phyloP scores from a whole-genome alignment of 208 protist genomes.

The Histomonas meleagridis region DNA sequence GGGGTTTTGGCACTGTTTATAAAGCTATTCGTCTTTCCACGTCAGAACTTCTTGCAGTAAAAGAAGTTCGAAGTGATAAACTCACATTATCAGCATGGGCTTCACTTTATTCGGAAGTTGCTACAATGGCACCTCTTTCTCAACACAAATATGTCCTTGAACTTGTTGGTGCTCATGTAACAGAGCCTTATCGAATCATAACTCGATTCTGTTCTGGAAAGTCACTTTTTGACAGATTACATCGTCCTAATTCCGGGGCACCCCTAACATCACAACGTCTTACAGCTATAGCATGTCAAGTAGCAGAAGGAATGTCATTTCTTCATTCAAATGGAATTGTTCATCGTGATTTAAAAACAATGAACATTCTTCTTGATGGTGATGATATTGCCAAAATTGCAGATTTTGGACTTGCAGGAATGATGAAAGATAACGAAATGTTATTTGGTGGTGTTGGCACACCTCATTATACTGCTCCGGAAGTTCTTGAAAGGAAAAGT shows the following conservation, averaged over 20 bases:
- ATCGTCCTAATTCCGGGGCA: not conserved
- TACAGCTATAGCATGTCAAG: not conserved
- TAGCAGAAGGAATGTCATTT: not conserved
- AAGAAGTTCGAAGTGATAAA: constrained; percentile 32
- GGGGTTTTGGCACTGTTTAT: constrained; percentile 20
- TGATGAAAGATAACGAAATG: not conserved
- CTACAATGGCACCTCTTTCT: not conserved
- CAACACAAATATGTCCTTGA: not conserved
- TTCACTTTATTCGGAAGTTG: constrained; percentile 30
- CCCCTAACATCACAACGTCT: not conserved
- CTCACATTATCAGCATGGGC: not conserved
- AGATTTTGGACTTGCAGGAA: not conserved
- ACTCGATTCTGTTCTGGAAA: constrained; percentile 8
- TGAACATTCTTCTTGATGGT: constrained; percentile 11
- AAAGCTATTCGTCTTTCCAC: not conserved
- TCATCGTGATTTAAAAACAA: not conserved
- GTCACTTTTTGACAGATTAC: constrained; percentile 4
- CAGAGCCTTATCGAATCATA: constrained; percentile 13
- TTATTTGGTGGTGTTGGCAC: not conserved
- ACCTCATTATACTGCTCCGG: constrained; percentile 5
- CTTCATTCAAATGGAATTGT: not conserved
- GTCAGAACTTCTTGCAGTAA: not conserved
- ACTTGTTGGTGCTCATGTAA: constrained; percentile 25
- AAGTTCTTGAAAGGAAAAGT: not conserved
- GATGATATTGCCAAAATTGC: not conserved